Evolutionary conservation across 2,329 filamentous ascomycete genomes (phyloP).

Genomic region (Xylaria arbuscula): DNA sequence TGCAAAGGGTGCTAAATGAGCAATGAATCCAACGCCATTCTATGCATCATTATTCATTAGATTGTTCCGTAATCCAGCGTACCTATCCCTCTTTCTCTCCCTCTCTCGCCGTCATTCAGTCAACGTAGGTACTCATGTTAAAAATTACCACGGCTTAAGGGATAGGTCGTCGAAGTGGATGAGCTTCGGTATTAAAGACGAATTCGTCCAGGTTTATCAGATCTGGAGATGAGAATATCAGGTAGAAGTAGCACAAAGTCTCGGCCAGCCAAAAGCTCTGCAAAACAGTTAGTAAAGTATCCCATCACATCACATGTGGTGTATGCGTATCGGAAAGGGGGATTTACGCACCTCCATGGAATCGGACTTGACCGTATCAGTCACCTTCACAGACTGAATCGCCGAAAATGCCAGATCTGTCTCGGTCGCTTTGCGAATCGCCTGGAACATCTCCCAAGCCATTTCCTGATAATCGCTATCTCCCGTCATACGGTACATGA

Average conservation of each 20-base stretch:
- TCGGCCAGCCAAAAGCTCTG: constrained; percentile 75
- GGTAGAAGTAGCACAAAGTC: constrained; percentile 63
- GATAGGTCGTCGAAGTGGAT: constrained; percentile 47
- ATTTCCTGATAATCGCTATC: constrained; percentile 59
- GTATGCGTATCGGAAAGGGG: neutral
- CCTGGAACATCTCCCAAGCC: constrained; percentile 65
- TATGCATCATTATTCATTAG: constrained; percentile 38
- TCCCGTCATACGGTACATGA: constrained; percentile 65
- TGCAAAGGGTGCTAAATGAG: constrained; percentile 17
- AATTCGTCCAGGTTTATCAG: constrained; percentile 69
- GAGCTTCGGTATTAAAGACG: constrained; percentile 60
- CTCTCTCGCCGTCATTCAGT: neutral
- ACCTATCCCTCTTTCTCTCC: neutral
- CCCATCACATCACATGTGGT: constrained; percentile 30
- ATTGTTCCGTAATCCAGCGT: constrained; percentile 8
- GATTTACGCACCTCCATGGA: constrained; percentile 42
- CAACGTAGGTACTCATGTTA: constrained; percentile 2
- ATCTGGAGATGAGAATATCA: constrained; percentile 59
- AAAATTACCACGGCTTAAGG: constrained; percentile 14
- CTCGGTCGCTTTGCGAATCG: constrained; percentile 58
- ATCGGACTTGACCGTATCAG: constrained; percentile 54
- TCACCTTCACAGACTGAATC: constrained; percentile 61
- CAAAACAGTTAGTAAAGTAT: constrained; percentile 57
- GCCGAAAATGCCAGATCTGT: constrained; percentile 62
- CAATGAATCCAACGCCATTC: constrained; percentile 26